These are phyloP conservation scores for Leishmania aethiopica DNA, from an alignment of 208 protist genomes.

Conservation along the genomic window DNA sequence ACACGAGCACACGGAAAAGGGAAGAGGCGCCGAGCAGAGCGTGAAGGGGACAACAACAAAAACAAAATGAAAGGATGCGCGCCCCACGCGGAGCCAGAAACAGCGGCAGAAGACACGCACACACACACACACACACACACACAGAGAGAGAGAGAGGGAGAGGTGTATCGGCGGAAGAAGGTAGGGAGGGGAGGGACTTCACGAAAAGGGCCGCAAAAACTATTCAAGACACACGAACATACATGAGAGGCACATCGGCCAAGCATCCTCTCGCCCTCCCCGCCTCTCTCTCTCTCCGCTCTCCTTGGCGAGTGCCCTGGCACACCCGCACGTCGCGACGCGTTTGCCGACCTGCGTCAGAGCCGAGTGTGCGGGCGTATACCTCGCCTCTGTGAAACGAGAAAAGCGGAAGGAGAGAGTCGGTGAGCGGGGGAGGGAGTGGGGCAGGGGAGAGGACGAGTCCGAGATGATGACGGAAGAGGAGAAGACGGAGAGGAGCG, in stretches of 20 bases:
- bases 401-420: slow-evolving; percentile 5
- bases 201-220: background rate
- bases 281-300: too few relatives aligned
- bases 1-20: background rate
- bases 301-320: too few relatives aligned
- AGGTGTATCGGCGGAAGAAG: background rate
- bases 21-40: background rate
- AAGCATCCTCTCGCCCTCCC: too few relatives aligned
- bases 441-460: background rate
- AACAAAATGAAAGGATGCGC: background rate
- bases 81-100: background rate
- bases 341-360: too few relatives aligned
- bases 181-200: too few relatives aligned
- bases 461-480: slow-evolving; percentile 1
- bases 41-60: background rate
- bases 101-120: background rate
- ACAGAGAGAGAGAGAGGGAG: background rate
- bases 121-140: background rate
- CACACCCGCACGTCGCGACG: too few relatives aligned
- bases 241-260: background rate
- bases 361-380: too few relatives aligned
- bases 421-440: background rate
- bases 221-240: background rate
- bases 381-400: too few relatives aligned
- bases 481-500: background rate